Evolutionary conservation across 192 early-diverging fungal species (phyloP), one percentile per base, ranked within the genome.

Genomic region (Gigaspora rosea): DNA sequence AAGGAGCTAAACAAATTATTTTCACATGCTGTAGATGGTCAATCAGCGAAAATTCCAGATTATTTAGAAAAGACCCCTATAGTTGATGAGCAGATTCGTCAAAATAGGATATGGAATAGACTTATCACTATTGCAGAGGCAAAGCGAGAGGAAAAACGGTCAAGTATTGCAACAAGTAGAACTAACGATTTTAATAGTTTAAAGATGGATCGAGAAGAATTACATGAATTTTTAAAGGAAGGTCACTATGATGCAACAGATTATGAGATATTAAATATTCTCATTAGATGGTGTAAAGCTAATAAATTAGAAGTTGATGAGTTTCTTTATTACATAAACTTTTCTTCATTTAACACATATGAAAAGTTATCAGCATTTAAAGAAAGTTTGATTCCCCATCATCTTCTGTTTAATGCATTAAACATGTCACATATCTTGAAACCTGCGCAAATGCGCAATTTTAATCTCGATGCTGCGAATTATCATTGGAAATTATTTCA

Each of bases 401-500:
- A 20, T 61, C 58, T 22, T 22, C 18, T 61, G 18, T 27, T 61
- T 61, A 61, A 61, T 61, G 58, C 58, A 61, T 10, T 61, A 61
- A 15, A 61, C 22, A 8, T 8, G 18, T 61, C 58, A 22, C 0
- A 22, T 61, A 61, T 61, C 58, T 4, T 61, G 20, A 27, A 61
- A 10, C 22, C n/a, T 22, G 22, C 16, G 22, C 18, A 61, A 61
- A 61, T 61, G 20, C 16, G 22, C 22, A 10, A 61, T 61, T 61
- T 61, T 61, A 61, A 27, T 20, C 58, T 61, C 8, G 58, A 20
- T 22, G 58, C 16, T 2, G 58, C 6, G 6, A 20, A 61, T 22
- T 4, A 61, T 22, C 58, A 61, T 8, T 61, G 58, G 58, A 61
- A 61, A 61, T 61, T 61, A 61, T 61, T 61, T 22, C 58, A 61